Percentiles rank a stretch among this genome's conserved stretches.
These are phyloP conservation scores for Pisolithus thermaeus DNA, from an alignment of 1,284 basidiomycete species.

Conservation along the genomic window DNA sequence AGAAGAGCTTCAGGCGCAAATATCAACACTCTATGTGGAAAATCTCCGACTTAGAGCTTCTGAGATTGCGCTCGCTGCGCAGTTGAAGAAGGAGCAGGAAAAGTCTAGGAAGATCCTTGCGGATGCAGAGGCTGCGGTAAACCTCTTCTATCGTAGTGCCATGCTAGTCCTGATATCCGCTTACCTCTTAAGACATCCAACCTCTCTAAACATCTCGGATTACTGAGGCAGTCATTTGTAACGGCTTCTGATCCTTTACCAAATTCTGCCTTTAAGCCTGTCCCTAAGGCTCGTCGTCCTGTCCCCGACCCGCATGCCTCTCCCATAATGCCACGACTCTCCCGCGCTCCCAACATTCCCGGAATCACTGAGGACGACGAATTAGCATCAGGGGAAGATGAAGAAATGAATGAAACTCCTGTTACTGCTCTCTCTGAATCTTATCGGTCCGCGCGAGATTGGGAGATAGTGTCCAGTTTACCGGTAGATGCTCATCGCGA, in stretches of 20 bases:
- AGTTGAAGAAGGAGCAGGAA: conserved; percentile 73
- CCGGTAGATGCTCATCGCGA: conserved; percentile 38
- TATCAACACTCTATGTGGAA: conserved; percentile 72
- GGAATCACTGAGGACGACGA: conserved; percentile 69
- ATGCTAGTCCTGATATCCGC: conserved; percentile 8
- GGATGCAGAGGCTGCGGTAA: conserved; percentile 69
- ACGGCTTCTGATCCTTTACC: conserved; percentile 32
- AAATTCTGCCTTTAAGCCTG: conserved; percentile 39
- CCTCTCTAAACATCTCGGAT: conserved; percentile 60
- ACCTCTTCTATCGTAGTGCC: conserved; percentile 25
- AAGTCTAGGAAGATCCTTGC: conserved; percentile 64
- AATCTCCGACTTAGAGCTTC: conserved; percentile 74
- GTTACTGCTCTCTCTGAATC: conserved; percentile 29
- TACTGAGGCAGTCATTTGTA: conserved; percentile 56
- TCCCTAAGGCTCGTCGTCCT: conserved; percentile 41
- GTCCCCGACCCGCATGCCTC: conserved; percentile 38
- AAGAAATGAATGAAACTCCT: conserved; percentile 33
- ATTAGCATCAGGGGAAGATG: conserved; percentile 30
- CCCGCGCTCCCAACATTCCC: conserved; percentile 60
- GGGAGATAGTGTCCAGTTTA: conserved; percentile 36
- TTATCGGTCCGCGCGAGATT: conserved; percentile 35
- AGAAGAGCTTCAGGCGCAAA: conserved; percentile 76
- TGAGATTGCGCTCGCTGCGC: conserved; percentile 66
- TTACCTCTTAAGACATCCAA: conserved; percentile 44
- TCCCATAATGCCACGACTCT: conserved; percentile 49